Conservation (phyloP, 495 filamentous ascomycete species). For the Penicillium silybi region DNA sequence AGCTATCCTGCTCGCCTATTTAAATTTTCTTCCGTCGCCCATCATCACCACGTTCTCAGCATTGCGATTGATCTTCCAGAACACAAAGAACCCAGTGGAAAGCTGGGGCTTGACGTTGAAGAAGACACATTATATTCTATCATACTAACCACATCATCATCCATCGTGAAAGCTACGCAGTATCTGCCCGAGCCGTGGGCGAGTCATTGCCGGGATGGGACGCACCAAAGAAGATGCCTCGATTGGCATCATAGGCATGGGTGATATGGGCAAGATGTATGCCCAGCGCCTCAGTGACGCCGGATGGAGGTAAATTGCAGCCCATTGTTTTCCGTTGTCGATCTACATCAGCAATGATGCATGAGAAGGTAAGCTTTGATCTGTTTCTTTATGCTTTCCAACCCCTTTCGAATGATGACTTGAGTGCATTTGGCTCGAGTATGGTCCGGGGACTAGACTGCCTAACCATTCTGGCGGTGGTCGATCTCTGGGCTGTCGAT, state of each 20-base stretch:
- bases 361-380: constrained; percentile 29
- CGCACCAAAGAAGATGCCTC: constrained; percentile 59
- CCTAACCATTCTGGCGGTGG: constrained; percentile 51
- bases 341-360: constrained; percentile 1
- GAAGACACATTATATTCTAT: neutral
- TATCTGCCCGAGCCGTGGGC: neutral
- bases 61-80: constrained; percentile 17
- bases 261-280: constrained; percentile 99
- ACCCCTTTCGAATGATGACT: constrained; percentile 75
- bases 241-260: constrained; percentile 97
- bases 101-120: neutral
- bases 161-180: neutral
- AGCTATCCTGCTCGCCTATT: constrained; percentile 24
- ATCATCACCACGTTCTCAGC: neutral
- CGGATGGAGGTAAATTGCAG: constrained; percentile 81
- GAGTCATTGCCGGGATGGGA: constrained; percentile 27
- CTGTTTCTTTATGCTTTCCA: constrained; percentile 12
- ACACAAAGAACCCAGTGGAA: constrained; percentile 1
- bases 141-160: neutral
- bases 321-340: constrained; percentile 8
- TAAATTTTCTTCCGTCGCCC: constrained; percentile 28
- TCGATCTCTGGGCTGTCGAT: constrained; percentile 57
- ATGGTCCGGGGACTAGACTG: constrained; percentile 50
- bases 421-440: constrained; percentile 99
- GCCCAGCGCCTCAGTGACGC: constrained; percentile 78